Evolutionary conservation across 139 green algal genomes (phyloP), one percentile per base, ranked within the genome.

Genomic region (Coelastrella sp.): DNA sequence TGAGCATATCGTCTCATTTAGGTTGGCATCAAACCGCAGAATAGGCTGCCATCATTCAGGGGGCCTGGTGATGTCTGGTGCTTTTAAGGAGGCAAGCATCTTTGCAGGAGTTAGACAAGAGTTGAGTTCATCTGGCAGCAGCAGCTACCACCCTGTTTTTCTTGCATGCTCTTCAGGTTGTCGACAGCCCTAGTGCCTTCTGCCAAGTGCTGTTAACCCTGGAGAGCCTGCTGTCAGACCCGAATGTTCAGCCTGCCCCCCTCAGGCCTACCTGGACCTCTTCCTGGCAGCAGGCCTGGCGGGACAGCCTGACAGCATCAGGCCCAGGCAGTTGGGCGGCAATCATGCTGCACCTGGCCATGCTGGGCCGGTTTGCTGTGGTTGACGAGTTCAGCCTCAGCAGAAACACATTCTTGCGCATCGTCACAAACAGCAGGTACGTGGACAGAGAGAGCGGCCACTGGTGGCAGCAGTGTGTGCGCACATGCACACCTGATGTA

Each of bases 331-430:
- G 76, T n/a, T 91, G 89, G 57, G 92, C 96, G 25, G 84, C 90
- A 35, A 59, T 83, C 60, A 27, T 66, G 75, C 60, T 91, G 68
- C 92, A 95, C 84, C n/a, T 95, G 14, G 91, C 93, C 24, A 87
- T 94, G 57, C 85, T 98, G 91, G 84, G 92, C 20, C n/a, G 85
- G 22, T 91, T 95, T 15, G 81, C 94, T 85, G 74, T 85, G 14
- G 68, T 59, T 8, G 85, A 4, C 7, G 22, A 87, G n/a, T 78
- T 93, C 78, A 60, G 92, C 49, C 89, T 97, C 10, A 92, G 94
- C 17, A 92, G 95, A 4, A 81, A 88, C 0, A 89, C 87, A n/a
- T 97, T 97, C 91, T 89, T 93, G 35, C 90, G 90, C 56, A 86
- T 94, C 22, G 92, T 93, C 11, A 75, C 81, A 1, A 82, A 92